Conservation (phyloP, 495 filamentous ascomycete species). For the Aspergillus baeticus region DNA sequence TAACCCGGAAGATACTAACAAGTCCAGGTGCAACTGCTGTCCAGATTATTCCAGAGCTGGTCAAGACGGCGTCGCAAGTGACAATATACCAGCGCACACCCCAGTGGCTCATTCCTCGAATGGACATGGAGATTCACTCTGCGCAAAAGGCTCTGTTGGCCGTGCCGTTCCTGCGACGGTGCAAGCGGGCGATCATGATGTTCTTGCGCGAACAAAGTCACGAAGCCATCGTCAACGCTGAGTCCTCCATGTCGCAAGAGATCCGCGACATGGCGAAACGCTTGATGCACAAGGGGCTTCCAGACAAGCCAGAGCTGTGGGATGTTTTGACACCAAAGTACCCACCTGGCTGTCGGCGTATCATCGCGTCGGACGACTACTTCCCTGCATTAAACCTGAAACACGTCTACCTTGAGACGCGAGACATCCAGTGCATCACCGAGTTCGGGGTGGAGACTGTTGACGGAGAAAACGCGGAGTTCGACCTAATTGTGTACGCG, state of each 20-base stretch:
- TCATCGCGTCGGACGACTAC: conserved; percentile 56
- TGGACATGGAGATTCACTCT: conserved; percentile 36
- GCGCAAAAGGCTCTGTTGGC: conserved; percentile 33
- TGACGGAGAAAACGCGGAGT: conserved; percentile 34
- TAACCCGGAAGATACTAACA: conserved; percentile 11
- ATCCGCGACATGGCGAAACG: conserved; percentile 27
- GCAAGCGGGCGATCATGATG: conserved; percentile 48
- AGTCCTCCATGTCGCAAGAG: conserved; percentile 29
- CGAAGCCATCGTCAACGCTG: conserved; percentile 32
- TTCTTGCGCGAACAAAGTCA: conserved; percentile 45
- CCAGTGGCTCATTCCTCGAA: conserved; percentile 60
- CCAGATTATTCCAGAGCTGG: conserved; percentile 67
- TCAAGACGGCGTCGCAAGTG: conserved; percentile 50
- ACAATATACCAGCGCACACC: conserved; percentile 68
- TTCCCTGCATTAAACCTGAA: conserved; percentile 43
- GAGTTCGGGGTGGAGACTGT: conserved; percentile 43
- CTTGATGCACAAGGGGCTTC: conserved; percentile 35
- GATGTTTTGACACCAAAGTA: conserved; percentile 49
- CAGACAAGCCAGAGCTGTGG: conserved; percentile 46
- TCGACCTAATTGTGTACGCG: conserved; percentile 53
- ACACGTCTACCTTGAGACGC: conserved; percentile 51
- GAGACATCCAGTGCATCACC: conserved; percentile 41
- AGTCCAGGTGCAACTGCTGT: conserved; percentile 63
- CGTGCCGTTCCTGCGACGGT: conserved; percentile 47
- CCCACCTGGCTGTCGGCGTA: conserved; percentile 51